A percentile compares a stretch with the other conserved stretches of the same genome.
These are phyloP conservation scores for Exophiala bonariae DNA, from an alignment of 2,329 filamentous ascomycete species.

Conservation along the genomic window DNA sequence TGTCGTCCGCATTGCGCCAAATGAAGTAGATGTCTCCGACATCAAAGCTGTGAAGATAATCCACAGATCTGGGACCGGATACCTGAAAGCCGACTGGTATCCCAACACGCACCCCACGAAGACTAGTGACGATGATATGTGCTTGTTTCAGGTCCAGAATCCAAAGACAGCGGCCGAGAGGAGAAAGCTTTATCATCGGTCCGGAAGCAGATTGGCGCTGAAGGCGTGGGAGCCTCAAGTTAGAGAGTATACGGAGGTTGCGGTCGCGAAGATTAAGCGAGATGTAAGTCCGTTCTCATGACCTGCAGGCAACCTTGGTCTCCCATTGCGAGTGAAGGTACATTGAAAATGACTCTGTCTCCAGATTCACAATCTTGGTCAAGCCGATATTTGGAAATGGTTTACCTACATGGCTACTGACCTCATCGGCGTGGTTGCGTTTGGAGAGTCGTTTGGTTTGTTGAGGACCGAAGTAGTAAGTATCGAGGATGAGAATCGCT, in stretches of 20 bases:
- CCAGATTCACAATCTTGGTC: neutral
- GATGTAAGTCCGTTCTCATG: too few species aligned
- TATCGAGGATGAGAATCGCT: too few species aligned
- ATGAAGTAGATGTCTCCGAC: constrained; percentile 1
- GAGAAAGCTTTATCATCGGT: too few species aligned
- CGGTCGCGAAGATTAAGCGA: neutral
- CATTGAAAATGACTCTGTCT: too few species aligned
- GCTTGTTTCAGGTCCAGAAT: too few species aligned
- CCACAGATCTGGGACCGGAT: neutral
- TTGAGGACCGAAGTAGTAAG: neutral
- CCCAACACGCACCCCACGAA: too few species aligned
- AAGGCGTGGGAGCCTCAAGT: neutral
- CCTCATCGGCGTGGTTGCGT: neutral
- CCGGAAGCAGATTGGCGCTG: too few species aligned
- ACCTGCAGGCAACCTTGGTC: too few species aligned
- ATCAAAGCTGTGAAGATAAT: neutral
- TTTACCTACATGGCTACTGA: neutral
- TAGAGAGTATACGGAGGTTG: neutral
- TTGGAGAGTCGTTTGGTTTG: neutral
- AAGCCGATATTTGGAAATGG: neutral
- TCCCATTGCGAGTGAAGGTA: too few species aligned
- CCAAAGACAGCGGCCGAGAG: too few species aligned
- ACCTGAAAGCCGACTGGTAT: neutral
- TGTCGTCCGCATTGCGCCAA: constrained; percentile 7
- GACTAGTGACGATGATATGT: too few species aligned